These are phyloP conservation scores for Musa itinerans DNA, from an alignment of 176 grass and related monocot species.

Conservation along the genomic window DNA sequence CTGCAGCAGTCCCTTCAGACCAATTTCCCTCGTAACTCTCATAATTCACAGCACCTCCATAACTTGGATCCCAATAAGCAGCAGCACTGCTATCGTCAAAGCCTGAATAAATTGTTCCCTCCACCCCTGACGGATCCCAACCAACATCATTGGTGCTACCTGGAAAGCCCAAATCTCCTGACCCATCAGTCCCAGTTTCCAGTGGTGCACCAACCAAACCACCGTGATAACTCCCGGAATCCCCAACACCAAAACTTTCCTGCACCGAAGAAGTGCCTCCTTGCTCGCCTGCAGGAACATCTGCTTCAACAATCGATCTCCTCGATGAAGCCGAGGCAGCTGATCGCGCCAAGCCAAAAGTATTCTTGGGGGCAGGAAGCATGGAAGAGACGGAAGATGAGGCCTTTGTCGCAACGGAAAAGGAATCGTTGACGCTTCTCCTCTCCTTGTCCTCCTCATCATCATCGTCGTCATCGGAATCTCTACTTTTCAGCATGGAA, in stretches of 20 bases:
- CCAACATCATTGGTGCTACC: not conserved
- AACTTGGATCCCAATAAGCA: conserved; percentile 43
- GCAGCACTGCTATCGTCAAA: conserved; percentile 29
- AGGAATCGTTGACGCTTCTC: conserved; percentile 18
- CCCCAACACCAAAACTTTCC: not conserved
- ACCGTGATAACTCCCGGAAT: not conserved
- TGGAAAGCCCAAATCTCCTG: not conserved
- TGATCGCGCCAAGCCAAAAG: conserved; percentile 41
- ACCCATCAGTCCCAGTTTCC: conserved; percentile 22
- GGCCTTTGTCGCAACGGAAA: conserved; percentile 24
- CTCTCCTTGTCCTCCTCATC: conserved; percentile 36
- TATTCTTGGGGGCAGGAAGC: conserved; percentile 76
- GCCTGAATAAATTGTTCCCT: conserved; percentile 2
- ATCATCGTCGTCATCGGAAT: conserved; percentile 42
- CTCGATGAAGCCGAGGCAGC: conserved; percentile 26
- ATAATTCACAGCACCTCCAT: conserved; percentile 29
- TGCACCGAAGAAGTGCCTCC: conserved; percentile 23
- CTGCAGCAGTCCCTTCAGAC: conserved; percentile 17
- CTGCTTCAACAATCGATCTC: conserved; percentile 31
- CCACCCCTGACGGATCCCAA: conserved; percentile 42
- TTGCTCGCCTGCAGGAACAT: conserved; percentile 18
- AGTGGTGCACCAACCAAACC: not conserved
- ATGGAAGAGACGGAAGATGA: conserved; percentile 73
- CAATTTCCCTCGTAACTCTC: conserved; percentile 23
- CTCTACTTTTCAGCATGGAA: conserved; percentile 9